Base-by-base conservation (phyloP, 768 basidiomycete species). In the Tulasnella sp. region DNA sequence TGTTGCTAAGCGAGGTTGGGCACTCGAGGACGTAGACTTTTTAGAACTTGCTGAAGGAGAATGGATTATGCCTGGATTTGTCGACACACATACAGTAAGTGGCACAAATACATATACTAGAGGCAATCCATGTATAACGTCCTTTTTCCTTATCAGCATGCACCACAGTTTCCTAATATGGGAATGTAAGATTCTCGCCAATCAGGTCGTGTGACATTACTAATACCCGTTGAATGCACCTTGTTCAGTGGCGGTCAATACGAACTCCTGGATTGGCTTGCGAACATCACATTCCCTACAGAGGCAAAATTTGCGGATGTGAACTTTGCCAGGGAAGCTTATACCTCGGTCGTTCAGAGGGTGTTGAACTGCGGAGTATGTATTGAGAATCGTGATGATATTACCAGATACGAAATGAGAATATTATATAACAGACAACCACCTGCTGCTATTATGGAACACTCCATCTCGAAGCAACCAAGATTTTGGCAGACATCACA, bases 381-480 rank as follows among this genome's bases (percentile, higher is more conserved):
- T 70, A 15, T 41, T 22, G 39, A 54, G 10, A 35, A 16, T 16
- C 24, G 27, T 32, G 50, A 29, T 29, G 28, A 13, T 20, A 29
- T 31, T 44, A 13, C 33, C 27, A 5, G 22, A 15, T 15, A 6
- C 27, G 20, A 31, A 43, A 31, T 41, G 39, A 51, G 10, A 7
- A 32, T 8, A 19, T 48, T n/a, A 25, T 59, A 16, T 9, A 25
- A n/a, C 2, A 90, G 91, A 93, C 90, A 1, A 95, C 92, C 0
- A 95, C 92, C 0, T 87, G 81, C 60, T 95, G 88, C 63, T 95
- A 92, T 65, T 93, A 87, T 61, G 87, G 78, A 6, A 82, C 79
- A 2, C 65, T 91, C 12, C 89, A 98, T 63, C 67, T 81, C 22
- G 81, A 83, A 51, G 75, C 81, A 0, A 89, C 88, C 6, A 87